A percentile compares a stretch with the other conserved stretches of the same genome.
Evolutionary conservation across 1,139 yeast genomes (phyloP).

Genomic region (Sugiyamaella xylanicola): DNA sequence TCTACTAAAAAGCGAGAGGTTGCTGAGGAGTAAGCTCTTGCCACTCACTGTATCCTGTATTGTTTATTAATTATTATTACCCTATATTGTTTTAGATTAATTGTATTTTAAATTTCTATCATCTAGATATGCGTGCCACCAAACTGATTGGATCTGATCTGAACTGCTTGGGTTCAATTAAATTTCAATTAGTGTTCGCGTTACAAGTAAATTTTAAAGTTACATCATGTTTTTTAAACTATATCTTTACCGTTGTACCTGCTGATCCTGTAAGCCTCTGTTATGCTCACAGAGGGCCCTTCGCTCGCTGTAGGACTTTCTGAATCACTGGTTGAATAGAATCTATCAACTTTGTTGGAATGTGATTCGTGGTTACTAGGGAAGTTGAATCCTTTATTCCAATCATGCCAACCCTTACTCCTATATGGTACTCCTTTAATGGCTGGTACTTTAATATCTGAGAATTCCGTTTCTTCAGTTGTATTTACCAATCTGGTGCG

Average conservation of each 20-base stretch:
- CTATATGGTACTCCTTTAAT: slow-evolving; percentile 13
- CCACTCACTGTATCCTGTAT: neutral
- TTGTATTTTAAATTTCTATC: neutral
- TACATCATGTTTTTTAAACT: neutral
- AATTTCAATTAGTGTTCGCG: too few species aligned
- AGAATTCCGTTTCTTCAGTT: neutral
- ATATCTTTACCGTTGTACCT: neutral
- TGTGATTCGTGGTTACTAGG: neutral
- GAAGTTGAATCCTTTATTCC: slow-evolving; percentile 9
- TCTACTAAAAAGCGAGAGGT: slow-evolving; percentile 21
- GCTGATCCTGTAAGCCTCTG: neutral
- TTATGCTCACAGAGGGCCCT: neutral
- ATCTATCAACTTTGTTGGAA: neutral
- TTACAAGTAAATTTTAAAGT: neutral
- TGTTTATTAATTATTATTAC: neutral
- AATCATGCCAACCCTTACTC: slow-evolving; percentile 12
- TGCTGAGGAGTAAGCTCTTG: slow-evolving; percentile 13
- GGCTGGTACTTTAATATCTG: neutral
- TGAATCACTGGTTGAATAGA: neutral
- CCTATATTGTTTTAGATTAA: neutral
- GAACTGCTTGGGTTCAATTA: too few species aligned
- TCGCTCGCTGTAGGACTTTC: neutral
- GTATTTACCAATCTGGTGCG: neutral
- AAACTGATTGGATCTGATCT: too few species aligned
- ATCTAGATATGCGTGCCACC: too few species aligned